phyloP scores from a whole-genome alignment of 2,329 filamentous ascomycete species.

The Xylariales sp. region DNA sequence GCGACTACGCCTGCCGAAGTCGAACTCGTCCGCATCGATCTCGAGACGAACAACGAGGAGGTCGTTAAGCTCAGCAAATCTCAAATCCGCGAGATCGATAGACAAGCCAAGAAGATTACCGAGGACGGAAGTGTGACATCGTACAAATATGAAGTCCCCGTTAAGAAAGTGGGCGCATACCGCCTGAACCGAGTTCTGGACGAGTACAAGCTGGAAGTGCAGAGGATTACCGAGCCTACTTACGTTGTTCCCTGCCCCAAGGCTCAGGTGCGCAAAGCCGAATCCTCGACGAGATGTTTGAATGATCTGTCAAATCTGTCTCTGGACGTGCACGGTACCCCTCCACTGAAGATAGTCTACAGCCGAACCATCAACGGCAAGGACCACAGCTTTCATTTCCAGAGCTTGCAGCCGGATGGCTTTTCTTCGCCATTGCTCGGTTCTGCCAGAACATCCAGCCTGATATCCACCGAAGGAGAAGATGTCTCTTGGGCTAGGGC shows the following conservation, averaged over 20 bases:
- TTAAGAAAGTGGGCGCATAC: constrained; percentile 88
- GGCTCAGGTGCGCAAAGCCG: constrained; percentile 64
- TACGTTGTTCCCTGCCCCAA: constrained; percentile 83
- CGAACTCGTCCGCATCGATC: constrained; percentile 81
- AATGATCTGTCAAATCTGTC: constrained; percentile 83
- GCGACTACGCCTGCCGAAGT: constrained; percentile 85
- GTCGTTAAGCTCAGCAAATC: constrained; percentile 69
- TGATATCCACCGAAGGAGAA: constrained; percentile 54
- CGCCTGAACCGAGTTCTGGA: constrained; percentile 80
- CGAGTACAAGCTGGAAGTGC: constrained; percentile 89
- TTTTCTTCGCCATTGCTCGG: constrained; percentile 73
- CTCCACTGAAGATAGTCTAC: constrained; percentile 89
- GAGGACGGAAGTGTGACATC: constrained; percentile 57
- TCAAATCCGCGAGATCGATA: constrained; percentile 69
- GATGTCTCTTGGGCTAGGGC: constrained; percentile 78
- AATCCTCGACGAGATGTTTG: constrained; percentile 66
- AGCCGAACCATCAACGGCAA: constrained; percentile 81
- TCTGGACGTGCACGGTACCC: constrained; percentile 80
- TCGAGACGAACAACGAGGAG: constrained; percentile 76
- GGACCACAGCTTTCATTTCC: constrained; percentile 80
- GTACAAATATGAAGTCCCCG: constrained; percentile 64
- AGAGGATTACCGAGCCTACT: constrained; percentile 68
- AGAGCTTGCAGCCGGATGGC: constrained; percentile 88
- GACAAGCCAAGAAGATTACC: constrained; percentile 60
- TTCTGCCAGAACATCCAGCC: constrained; percentile 49